phyloP scores from a whole-genome alignment of 805 yeast genomes.

The Kregervanrija delftensis region DNA sequence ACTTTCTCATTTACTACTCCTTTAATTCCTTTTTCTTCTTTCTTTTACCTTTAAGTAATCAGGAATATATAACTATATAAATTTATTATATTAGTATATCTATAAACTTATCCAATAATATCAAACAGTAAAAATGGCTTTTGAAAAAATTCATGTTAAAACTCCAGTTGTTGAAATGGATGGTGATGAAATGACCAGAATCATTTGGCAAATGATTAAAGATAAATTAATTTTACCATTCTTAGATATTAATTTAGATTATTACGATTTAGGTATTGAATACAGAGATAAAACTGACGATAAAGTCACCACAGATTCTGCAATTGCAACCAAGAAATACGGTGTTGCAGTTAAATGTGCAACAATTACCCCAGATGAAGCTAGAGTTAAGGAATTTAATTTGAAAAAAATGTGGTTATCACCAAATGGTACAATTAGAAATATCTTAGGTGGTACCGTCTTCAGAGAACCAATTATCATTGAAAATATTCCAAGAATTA shows the following conservation, averaged over 20 bases:
- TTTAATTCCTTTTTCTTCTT: too few relatives aligned
- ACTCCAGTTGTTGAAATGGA: constrained; percentile 95
- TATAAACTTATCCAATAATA: background rate
- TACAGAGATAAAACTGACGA: constrained; percentile 85
- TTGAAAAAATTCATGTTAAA: constrained; percentile 63
- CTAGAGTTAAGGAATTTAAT: constrained; percentile 83
- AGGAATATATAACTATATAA: too few relatives aligned
- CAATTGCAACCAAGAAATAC: constrained; percentile 79
- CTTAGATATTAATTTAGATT: constrained; percentile 80
- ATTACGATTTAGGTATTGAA: constrained; percentile 85
- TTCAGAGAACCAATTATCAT: constrained; percentile 96
- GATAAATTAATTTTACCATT: constrained; percentile 81
- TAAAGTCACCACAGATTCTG: constrained; percentile 82
- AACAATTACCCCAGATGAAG: constrained; percentile 97
- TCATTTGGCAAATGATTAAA: constrained; percentile 89
- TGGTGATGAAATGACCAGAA: constrained; percentile 96
- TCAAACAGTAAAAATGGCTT: constrained; percentile 12
- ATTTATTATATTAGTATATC: background rate
- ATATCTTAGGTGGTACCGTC: constrained; percentile 92
- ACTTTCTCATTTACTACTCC: too few relatives aligned
- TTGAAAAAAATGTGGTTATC: constrained; percentile 96
- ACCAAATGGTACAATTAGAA: constrained; percentile 95
- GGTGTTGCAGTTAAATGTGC: constrained; percentile 97
- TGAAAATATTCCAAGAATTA: constrained; percentile 75
- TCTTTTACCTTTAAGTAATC: too few relatives aligned